Conservation (phyloP, 1,139 yeast species). For the Candida mesenterica region DNA sequence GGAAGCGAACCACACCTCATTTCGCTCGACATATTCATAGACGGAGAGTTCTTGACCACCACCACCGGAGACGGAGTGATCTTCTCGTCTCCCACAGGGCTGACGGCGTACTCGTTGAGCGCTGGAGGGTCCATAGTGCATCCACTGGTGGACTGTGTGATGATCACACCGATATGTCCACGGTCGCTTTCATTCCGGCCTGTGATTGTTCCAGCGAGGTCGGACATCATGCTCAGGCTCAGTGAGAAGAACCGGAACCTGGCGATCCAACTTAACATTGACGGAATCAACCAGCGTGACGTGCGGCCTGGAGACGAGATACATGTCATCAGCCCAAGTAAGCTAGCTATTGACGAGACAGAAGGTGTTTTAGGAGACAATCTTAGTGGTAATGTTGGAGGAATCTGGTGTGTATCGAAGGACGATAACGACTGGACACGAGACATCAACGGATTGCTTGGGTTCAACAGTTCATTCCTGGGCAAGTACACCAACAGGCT, state of each 20-base stretch:
- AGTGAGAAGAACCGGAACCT: slow-evolving; percentile 49
- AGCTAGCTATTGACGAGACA: slow-evolving; percentile 6
- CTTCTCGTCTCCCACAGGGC: slow-evolving; percentile 89
- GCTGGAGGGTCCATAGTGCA: slow-evolving; percentile 94
- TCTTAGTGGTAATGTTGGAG: slow-evolving; percentile 30
- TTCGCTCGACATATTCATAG: slow-evolving; percentile 75
- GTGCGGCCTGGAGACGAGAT: slow-evolving; percentile 77
- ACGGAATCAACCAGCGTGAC: slow-evolving; percentile 73
- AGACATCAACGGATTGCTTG: slow-evolving; percentile 82
- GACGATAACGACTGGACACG: slow-evolving; percentile 87
- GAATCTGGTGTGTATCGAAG: slow-evolving; percentile 88
- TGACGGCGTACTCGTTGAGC: slow-evolving; percentile 87
- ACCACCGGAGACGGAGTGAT: slow-evolving; percentile 91
- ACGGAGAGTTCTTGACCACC: slow-evolving; percentile 78
- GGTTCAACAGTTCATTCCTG: slow-evolving; percentile 80
- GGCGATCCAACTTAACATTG: slow-evolving; percentile 62
- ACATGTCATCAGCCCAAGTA: slow-evolving; percentile 56
- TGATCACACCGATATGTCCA: slow-evolving; percentile 88
- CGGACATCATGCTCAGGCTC: slow-evolving; percentile 65
- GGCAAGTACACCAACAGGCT: slow-evolving; percentile 21
- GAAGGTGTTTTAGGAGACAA: slow-evolving; percentile 12
- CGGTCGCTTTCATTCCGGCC: slow-evolving; percentile 87
- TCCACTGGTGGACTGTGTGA: slow-evolving; percentile 79
- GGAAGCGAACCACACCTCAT: slow-evolving; percentile 88
- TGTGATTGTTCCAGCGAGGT: slow-evolving; percentile 69